Evolutionary conservation across 73 alveolate species (phyloP).

Genomic region (Uronychia setigera): DNA sequence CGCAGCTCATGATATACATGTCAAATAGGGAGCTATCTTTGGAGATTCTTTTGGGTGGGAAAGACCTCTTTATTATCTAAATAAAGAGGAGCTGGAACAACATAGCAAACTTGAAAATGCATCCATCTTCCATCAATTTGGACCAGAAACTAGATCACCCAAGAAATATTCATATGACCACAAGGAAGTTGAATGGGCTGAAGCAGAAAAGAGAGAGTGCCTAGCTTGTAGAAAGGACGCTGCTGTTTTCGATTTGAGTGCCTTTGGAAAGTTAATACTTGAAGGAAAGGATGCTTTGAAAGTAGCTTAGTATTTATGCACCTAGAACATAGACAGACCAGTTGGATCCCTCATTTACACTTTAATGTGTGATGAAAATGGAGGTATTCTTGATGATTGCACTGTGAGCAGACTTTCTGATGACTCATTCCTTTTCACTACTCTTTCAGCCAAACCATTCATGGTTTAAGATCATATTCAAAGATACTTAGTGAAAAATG

Average conservation of each 20-base stretch:
- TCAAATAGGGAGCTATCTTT: neutral
- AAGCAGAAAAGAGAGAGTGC: neutral
- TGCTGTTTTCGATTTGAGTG: neutral
- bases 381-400: neutral
- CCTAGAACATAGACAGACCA: neutral
- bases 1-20: neutral
- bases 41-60: neutral
- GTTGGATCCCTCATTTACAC: neutral
- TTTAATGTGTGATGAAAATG: neutral
- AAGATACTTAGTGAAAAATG: neutral
- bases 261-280: neutral
- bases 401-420: neutral
- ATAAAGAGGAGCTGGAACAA: neutral
- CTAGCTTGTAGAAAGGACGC: neutral
- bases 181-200: neutral
- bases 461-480: neutral
- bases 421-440: neutral
- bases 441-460: neutral
- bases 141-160: neutral
- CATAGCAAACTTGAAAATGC: neutral
- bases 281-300: neutral
- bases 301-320: neutral
- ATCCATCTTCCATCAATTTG: neutral
- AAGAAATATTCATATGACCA: neutral
- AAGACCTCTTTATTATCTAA: neutral